Percentiles rank a stretch among this genome's conserved stretches.
phyloP scores from a whole-genome alignment of 148 eudicot genomes.

The Heliosperma pusillum region DNA sequence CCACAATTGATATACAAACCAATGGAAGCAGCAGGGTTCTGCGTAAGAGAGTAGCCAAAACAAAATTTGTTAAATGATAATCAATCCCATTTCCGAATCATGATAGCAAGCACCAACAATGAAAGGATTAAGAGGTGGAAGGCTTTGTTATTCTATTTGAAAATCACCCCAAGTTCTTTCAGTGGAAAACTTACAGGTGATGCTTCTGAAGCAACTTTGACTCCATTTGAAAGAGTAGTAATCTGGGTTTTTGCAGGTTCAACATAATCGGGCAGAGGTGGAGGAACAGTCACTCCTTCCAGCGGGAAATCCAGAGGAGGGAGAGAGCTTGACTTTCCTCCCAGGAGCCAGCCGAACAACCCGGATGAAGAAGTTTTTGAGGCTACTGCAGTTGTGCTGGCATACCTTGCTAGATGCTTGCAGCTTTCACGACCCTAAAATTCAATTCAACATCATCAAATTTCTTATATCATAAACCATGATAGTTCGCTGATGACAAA shows the following conservation, averaged over 20 bases:
- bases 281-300: conserved; percentile 58
- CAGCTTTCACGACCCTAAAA: conserved; percentile 55
- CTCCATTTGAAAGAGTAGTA: conserved; percentile 82
- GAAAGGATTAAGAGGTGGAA: too few relatives aligned
- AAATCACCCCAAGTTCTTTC: background rate
- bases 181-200: conserved; percentile 48
- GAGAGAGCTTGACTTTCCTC: conserved; percentile 49
- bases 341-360: conserved; percentile 67
- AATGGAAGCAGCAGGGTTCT: conserved; percentile 86
- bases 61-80: background rate
- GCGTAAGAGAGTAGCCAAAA: conserved; percentile 25
- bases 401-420: conserved; percentile 52
- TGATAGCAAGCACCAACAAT: too few relatives aligned
- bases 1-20: conserved; percentile 81
- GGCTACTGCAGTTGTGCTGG: conserved; percentile 73
- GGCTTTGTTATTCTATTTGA: background rate
- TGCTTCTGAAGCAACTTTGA: conserved; percentile 81
- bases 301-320: conserved; percentile 78
- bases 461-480: background rate
- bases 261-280: conserved; percentile 70
- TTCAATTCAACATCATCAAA: background rate
- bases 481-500: background rate
- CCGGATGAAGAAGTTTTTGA: conserved; percentile 65
- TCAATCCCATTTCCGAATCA: background rate
- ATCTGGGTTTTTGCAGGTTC: conserved; percentile 78